phyloP scores from a whole-genome alignment of 371 early-diverging fungal species.

The Gilbertella persicaria region DNA sequence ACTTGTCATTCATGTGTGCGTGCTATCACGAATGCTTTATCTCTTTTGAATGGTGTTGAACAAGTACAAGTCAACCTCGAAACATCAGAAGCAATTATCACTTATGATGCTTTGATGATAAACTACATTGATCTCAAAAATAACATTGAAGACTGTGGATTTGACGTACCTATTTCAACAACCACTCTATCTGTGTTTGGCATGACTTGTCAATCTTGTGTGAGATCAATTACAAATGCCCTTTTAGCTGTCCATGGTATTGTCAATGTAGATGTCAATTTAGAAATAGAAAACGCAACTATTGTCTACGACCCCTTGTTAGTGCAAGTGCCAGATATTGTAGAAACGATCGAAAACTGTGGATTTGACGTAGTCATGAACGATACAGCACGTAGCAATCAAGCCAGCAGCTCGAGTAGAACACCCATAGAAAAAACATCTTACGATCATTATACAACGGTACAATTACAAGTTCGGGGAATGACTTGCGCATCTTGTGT shows the following conservation, averaged over 20 bases:
- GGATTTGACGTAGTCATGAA: slow-evolving; percentile 42
- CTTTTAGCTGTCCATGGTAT: slow-evolving; percentile 11
- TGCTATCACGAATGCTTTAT: slow-evolving; percentile 55
- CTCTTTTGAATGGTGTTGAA: not conserved
- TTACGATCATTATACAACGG: no score
- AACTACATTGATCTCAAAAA: slow-evolving; percentile 29
- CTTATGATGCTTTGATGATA: not conserved
- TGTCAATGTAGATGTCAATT: slow-evolving; percentile 36
- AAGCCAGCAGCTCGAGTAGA: not conserved
- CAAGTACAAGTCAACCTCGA: slow-evolving; percentile 50
- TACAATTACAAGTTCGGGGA: slow-evolving; percentile 40
- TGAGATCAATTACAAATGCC: slow-evolving; percentile 60
- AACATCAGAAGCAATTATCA: slow-evolving; percentile 46
- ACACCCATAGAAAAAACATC: no score
- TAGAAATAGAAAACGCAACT: slow-evolving; percentile 47
- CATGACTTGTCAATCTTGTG: slow-evolving; percentile 85
- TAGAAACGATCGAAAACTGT: slow-evolving; percentile 52
- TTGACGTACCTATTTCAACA: slow-evolving; percentile 20
- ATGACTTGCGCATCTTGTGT: slow-evolving; percentile 93
- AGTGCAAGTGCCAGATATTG: slow-evolving; percentile 18
- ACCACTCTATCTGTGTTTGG: slow-evolving; percentile 54
- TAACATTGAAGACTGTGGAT: slow-evolving; percentile 44
- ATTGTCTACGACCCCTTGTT: slow-evolving; percentile 40
- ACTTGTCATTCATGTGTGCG: slow-evolving; percentile 83
- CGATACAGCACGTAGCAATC: not conserved